Evolutionary conservation across 805 yeast species (phyloP), one percentile per base, ranked within the genome.

Genomic region (Debaryomyces prosopidis): DNA sequence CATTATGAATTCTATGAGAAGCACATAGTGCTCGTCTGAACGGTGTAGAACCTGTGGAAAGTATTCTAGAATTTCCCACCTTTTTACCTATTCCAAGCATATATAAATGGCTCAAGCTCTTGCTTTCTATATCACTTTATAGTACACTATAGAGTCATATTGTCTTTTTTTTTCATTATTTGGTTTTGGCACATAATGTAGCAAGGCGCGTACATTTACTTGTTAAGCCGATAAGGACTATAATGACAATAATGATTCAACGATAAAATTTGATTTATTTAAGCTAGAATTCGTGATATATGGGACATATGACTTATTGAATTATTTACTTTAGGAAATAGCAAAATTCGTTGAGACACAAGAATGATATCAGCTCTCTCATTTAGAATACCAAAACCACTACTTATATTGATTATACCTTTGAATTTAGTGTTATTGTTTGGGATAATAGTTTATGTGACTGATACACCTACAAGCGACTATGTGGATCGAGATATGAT

Each of bases 291-390:
- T 3, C 26, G 26, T 23, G n/a, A 23, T 10, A 23, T 23, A 7
- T 23, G 26, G 9, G 26, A 23, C 26, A 10, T 10, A 23, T 23
- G 26, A 23, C 9, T 23, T 23, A 23, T 23, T 23, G 26, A 23
- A 4, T 23, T 23, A 23, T 23, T 4, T 10, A 23, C 26, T 2
- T 23, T 23, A 23, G 26, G 26, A 23, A 7, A 23, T 23, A 23
- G 9, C 26, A 2, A 23, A 23, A 30, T 30, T n/a, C 12, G 8
- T 30, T 30, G 3, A 30, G 14, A 14, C 6, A 30, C 30, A n/a
- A 28, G 27, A n/a, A 53, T 56, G 58, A 54, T 54, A 19, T 52
- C 58, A 11, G 56, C 56, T 9, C 36, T 55, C 33, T 53, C 53
- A 27, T 19, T 57, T 10, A 43, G 51, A 39, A 36, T 48, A 15